Percentiles rank a stretch among this genome's conserved stretches.
phyloP scores from a whole-genome alignment of 768 basidiomycete genomes.

The Suillus lakei region DNA sequence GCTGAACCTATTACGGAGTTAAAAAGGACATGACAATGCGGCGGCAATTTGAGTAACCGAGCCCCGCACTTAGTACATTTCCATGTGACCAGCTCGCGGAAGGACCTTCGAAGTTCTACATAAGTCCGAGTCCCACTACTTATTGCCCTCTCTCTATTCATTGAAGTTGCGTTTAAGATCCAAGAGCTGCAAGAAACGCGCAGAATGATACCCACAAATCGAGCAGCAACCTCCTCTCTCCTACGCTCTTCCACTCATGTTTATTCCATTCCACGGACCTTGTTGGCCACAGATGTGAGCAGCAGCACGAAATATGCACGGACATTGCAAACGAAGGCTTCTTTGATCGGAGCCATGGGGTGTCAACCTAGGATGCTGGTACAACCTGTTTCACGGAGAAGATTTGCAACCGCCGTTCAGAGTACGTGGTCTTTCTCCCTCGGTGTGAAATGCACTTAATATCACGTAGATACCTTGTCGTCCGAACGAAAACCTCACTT shows the following conservation, averaged over 20 bases:
- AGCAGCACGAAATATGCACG: conserved; percentile 3
- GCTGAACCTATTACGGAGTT: too few species aligned
- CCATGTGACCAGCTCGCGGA: conserved; percentile 2
- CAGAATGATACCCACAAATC: conserved; percentile 37
- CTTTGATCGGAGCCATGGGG: neutral
- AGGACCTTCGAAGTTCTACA: conserved; percentile 2
- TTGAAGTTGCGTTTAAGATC: neutral
- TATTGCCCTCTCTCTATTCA: neutral
- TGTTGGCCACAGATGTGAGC: neutral
- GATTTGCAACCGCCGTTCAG: conserved; percentile 20
- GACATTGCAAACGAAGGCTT: neutral
- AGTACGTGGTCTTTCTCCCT: conserved; percentile 19
- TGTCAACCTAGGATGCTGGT: conserved; percentile 1
- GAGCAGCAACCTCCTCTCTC: conserved; percentile 30
- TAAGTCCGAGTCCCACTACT: neutral
- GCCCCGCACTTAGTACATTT: too few species aligned
- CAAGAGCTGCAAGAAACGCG: neutral
- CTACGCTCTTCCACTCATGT: conserved; percentile 12
- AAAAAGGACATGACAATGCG: too few species aligned
- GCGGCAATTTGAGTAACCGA: too few species aligned
- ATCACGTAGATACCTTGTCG: conserved; percentile 1
- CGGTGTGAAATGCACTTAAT: neutral
- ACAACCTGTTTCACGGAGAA: conserved; percentile 11
- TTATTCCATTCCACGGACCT: neutral
- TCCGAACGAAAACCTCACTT: conserved; percentile 59